Evolutionary conservation across 768 basidiomycete species (phyloP), one percentile per base, ranked within the genome.

Genomic region (Mycena rosella): DNA sequence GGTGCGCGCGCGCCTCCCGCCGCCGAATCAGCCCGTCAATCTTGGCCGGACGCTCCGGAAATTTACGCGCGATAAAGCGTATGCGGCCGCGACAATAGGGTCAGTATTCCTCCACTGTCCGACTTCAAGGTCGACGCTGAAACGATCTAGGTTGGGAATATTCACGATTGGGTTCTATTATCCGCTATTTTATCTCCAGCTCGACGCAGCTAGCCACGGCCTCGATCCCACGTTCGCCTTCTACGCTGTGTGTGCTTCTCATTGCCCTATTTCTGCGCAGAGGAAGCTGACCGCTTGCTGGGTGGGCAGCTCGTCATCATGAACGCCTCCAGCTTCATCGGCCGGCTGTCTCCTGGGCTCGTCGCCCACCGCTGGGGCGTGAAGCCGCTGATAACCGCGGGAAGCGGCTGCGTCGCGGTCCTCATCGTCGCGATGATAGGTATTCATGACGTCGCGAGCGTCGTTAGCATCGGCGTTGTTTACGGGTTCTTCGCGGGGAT

Each of bases 181-280:
- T 51, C 87, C 88, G 0, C 78, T 87, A 20, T 89, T 87, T 75
- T 90, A 86, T 72, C 70, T 89, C 9, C 89, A 90, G 68, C 74
- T 89, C 15, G 83, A 86, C 63, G 81, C 88, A 0, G 78, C 86
- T 30, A 76, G 80, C 54, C 86, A 86, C 60, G 83, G 84, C 1
- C 79, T 87, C 42, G 74, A 78, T 18, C 74, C 80, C 11, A 77
- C 74, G n/a, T 77, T 90, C 6, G 86, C 89, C 0, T 89, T 90
- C 65, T 89, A 89, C 65, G 83, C 83, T 32, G 89, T 89, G 63
- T 58, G 27, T 63, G 1, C 3, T 32, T 6, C 42, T 22, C 3
- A 22, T 44, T 40, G 29, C n/a, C 61, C 71, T 40, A 40, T 14
- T 38, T 60, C 40, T 64, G n/a, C 57, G 2, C 20, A 20, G 32